phyloP scores from a whole-genome alignment of 2,329 filamentous ascomycete species.

The Alternaria sp. region DNA sequence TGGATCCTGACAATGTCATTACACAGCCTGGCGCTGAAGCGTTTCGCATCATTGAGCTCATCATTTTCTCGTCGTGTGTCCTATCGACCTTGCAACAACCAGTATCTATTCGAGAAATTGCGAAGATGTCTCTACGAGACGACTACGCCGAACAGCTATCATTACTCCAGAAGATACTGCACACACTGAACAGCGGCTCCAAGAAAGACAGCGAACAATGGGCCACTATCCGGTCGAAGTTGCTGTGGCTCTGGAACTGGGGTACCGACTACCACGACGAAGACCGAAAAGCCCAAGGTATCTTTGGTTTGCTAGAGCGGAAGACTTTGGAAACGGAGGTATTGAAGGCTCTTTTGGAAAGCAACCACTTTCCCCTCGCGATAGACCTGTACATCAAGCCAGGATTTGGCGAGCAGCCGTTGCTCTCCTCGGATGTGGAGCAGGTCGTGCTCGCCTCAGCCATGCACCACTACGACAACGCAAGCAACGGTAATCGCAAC shows the following conservation, averaged over 20 bases:
- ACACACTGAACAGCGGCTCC: slow-evolving; percentile 58
- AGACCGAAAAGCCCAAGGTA: slow-evolving; percentile 54
- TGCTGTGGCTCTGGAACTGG: slow-evolving; percentile 79
- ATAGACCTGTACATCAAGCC: slow-evolving; percentile 64
- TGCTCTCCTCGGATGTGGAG: slow-evolving; percentile 61
- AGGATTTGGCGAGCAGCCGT: slow-evolving; percentile 56
- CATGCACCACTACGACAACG: slow-evolving; percentile 78
- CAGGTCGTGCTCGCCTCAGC: slow-evolving; percentile 68
- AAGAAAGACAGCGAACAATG: slow-evolving; percentile 65
- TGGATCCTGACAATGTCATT: slow-evolving; percentile 67
- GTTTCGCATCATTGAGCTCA: slow-evolving; percentile 66
- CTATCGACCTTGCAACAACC: slow-evolving; percentile 51
- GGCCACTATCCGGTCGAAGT: slow-evolving; percentile 63
- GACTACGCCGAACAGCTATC: slow-evolving; percentile 69
- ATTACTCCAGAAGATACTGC: slow-evolving; percentile 66
- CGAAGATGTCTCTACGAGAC: slow-evolving; percentile 68
- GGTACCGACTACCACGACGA: slow-evolving; percentile 58
- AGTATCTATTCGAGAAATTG: slow-evolving; percentile 52
- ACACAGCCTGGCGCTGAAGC: slow-evolving; percentile 66
- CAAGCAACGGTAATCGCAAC: slow-evolving; percentile 79
- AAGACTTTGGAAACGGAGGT: slow-evolving; percentile 73
- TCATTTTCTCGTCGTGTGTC: slow-evolving; percentile 61
- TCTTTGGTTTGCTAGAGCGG: slow-evolving; percentile 64
- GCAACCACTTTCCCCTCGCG: slow-evolving; percentile 69
- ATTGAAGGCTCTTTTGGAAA: slow-evolving; percentile 69